Percentiles rank a stretch among this genome's conserved stretches.
These are phyloP conservation scores for Flaveria sonorensis DNA, from an alignment of 129 eudicot species.

Conservation along the genomic window DNA sequence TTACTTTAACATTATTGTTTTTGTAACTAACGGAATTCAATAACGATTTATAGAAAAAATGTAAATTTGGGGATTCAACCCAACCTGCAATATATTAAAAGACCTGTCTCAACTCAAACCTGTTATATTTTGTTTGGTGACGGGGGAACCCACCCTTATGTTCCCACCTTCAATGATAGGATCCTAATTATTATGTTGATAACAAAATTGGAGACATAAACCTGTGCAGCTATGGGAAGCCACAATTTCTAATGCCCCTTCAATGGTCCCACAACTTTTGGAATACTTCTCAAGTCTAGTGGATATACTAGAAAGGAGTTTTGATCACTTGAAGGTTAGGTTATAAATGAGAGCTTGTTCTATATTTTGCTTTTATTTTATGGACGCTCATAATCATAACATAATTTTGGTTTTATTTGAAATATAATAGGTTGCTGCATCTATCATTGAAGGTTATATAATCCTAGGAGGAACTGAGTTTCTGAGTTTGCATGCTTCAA, in stretches of 20 bases:
- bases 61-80: not conserved
- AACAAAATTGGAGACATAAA: slow-evolving; percentile 20
- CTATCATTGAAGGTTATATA: slow-evolving; percentile 74
- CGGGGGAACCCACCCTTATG: too few species aligned
- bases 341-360: not conserved
- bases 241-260: slow-evolving; percentile 75
- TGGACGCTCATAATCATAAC: slow-evolving; percentile 8
- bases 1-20: not conserved
- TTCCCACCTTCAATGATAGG: not conserved
- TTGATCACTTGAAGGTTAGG: slow-evolving; percentile 79
- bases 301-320: slow-evolving; percentile 89
- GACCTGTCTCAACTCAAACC: not conserved
- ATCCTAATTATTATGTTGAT: not conserved
- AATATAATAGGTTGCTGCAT: slow-evolving; percentile 74
- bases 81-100: not conserved
- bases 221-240: slow-evolving; percentile 94
- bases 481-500: slow-evolving; percentile 74
- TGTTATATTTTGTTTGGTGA: not conserved
- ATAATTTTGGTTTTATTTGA: slow-evolving; percentile 1
- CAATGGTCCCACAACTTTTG: slow-evolving; percentile 72
- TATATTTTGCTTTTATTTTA: not conserved
- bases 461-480: slow-evolving; percentile 84
- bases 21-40: not conserved
- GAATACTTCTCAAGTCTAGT: slow-evolving; percentile 70
- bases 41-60: not conserved